Conservation (phyloP, 2,329 filamentous ascomycete genomes). For the Colletotrichum sp. region DNA sequence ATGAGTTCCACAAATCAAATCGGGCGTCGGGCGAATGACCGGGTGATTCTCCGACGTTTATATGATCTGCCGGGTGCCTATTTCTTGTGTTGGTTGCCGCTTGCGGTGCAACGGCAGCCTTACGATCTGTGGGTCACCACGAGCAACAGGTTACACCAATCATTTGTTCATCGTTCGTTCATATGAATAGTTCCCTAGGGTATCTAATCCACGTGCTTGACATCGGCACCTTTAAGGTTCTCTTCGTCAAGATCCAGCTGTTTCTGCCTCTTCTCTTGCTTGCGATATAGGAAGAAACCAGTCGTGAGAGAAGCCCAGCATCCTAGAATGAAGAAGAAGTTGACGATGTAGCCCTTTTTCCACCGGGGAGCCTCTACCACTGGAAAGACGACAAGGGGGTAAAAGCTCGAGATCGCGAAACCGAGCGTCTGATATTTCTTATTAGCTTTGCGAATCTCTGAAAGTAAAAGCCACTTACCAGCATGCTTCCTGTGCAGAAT, state of each 20-base stretch:
- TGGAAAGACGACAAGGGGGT: slow-evolving; percentile 23
- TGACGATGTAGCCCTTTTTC: slow-evolving; percentile 27
- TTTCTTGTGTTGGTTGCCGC: neutral
- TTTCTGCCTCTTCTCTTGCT: slow-evolving; percentile 10
- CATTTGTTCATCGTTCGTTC: neutral
- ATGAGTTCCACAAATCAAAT: neutral
- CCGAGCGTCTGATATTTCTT: slow-evolving; percentile 16
- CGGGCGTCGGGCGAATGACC: neutral
- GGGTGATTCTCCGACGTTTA: neutral
- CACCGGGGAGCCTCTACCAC: slow-evolving; percentile 24
- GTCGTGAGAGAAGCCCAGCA: slow-evolving; percentile 14
- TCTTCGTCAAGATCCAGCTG: neutral
- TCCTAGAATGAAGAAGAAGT: slow-evolving; percentile 22
- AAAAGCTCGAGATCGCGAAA: slow-evolving; percentile 24
- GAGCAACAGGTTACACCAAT: neutral
- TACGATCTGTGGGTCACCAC: neutral
- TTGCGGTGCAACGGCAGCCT: neutral
- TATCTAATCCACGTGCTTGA: slow-evolving; percentile 10
- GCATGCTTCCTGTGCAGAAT: slow-evolving; percentile 26
- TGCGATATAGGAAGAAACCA: slow-evolving; percentile 10
- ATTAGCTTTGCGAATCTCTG: neutral
- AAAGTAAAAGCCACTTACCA: neutral
- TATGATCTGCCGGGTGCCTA: neutral
- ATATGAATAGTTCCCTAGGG: neutral
- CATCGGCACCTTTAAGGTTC: neutral